Evolutionary conservation across 805 yeast species (phyloP).

Genomic region (Metschnikowia gelsemii): DNA sequence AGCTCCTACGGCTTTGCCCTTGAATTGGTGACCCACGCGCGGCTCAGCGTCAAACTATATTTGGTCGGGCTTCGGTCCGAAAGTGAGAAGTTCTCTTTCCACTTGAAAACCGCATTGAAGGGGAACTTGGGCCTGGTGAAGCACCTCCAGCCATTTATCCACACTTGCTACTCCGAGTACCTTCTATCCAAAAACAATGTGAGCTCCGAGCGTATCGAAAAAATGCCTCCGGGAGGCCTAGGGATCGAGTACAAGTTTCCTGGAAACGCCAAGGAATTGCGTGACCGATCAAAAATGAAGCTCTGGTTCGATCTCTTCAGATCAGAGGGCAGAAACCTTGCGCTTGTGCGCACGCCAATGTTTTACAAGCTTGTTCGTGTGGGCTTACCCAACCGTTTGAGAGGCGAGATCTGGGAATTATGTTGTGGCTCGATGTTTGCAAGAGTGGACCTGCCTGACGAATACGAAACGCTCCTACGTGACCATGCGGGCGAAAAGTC

Average conservation of each 20-base stretch:
- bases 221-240: slow-evolving; percentile 77
- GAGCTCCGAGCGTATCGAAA: slow-evolving; percentile 41
- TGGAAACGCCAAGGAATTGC: slow-evolving; percentile 73
- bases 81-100: slow-evolving; percentile 76
- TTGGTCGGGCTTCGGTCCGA: slow-evolving; percentile 77
- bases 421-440: slow-evolving; percentile 81
- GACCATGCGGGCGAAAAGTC: slow-evolving; percentile 66
- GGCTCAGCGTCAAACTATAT: slow-evolving; percentile 60
- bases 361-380: slow-evolving; percentile 83
- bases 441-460: slow-evolving; percentile 60
- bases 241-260: slow-evolving; percentile 87
- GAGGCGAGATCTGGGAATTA: slow-evolving; percentile 97
- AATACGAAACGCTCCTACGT: slow-evolving; percentile 56
- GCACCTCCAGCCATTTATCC: slow-evolving; percentile 61
- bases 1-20: slow-evolving; percentile 76
- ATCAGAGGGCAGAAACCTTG: slow-evolving; percentile 79
- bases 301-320: slow-evolving; percentile 91
- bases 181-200: slow-evolving; percentile 59
- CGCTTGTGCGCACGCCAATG: slow-evolving; percentile 68
- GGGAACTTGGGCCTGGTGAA: slow-evolving; percentile 63
- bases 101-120: slow-evolving; percentile 58
- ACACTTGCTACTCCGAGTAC: slow-evolving; percentile 82
- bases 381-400: slow-evolving; percentile 88
- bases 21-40: slow-evolving; percentile 65
- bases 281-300: slow-evolving; percentile 83